These are phyloP conservation scores for Chlorociboria aeruginascens DNA, from an alignment of 495 filamentous ascomycete species.

Conservation along the genomic window DNA sequence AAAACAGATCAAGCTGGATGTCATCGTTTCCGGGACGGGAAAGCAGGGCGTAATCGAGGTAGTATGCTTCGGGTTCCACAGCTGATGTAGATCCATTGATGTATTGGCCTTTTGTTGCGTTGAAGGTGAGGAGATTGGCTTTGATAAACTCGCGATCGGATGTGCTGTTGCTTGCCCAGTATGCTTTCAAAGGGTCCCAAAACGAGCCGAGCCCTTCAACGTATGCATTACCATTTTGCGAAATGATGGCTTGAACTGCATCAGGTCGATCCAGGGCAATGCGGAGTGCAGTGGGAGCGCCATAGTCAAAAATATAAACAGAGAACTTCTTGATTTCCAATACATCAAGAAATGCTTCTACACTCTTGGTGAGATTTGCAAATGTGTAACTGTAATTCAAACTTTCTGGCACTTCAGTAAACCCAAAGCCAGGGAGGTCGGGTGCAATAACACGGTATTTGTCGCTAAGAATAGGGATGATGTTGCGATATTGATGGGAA, in stretches of 20 bases:
- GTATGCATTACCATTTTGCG: constrained; percentile 57
- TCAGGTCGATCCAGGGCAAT: constrained; percentile 38
- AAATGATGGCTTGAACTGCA: constrained; percentile 39
- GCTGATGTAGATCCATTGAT: constrained; percentile 28
- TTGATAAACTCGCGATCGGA: constrained; percentile 28
- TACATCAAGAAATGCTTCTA: constrained; percentile 31
- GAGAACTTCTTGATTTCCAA: constrained; percentile 35
- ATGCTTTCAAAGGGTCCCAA: constrained; percentile 37
- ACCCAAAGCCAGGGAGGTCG: constrained; percentile 51
- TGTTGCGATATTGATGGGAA: constrained; percentile 47
- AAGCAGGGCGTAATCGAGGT: constrained; percentile 39
- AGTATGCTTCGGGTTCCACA: constrained; percentile 39
- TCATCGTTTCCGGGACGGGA: constrained; percentile 39
- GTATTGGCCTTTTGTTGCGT: constrained; percentile 45
- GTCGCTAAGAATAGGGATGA: constrained; percentile 44
- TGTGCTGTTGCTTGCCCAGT: constrained; percentile 33
- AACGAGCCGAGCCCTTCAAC: constrained; percentile 43
- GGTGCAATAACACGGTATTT: constrained; percentile 45
- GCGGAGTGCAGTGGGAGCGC: constrained; percentile 43
- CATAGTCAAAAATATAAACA: constrained; percentile 58
- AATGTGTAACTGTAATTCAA: constrained; percentile 40
- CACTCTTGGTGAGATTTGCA: constrained; percentile 28
- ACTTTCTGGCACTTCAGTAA: constrained; percentile 34
- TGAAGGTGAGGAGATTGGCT: constrained; percentile 28
- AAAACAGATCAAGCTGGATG: constrained; percentile 44